Evolutionary conservation across 2,329 filamentous ascomycete species (phyloP).

Genomic region (Apiospora sp.): DNA sequence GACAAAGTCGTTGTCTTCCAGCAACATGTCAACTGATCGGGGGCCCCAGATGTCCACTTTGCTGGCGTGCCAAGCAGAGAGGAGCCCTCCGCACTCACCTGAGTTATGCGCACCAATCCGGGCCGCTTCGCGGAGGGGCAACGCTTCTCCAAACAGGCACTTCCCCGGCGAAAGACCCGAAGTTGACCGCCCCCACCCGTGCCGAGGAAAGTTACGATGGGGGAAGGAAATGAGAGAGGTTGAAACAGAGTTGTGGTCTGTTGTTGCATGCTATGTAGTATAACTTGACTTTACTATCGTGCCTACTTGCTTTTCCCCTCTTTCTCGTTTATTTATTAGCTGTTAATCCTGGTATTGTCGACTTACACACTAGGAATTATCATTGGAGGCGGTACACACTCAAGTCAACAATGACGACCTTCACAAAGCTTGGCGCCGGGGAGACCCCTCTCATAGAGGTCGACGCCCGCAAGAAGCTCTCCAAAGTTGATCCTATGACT

Average conservation of each 20-base stretch:
- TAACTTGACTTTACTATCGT: not conserved
- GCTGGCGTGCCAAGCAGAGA: conserved; percentile 4
- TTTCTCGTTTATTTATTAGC: not conserved
- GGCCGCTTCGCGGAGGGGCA: conserved; percentile 15
- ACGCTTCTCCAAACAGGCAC: conserved; percentile 19
- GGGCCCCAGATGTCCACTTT: conserved; percentile 5
- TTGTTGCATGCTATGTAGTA: not conserved
- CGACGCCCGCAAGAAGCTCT: conserved; percentile 69
- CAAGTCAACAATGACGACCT: conserved; percentile 68
- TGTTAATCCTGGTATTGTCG: not conserved
- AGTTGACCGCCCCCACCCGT: conserved; percentile 16
- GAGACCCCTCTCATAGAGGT: conserved; percentile 71
- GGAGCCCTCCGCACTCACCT: not conserved
- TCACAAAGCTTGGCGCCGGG: conserved; percentile 70
- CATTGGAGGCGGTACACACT: not conserved
- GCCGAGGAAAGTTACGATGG: conserved; percentile 9
- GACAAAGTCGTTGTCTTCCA: not conserved
- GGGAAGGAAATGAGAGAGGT: not conserved
- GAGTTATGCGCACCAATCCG: conserved; percentile 22
- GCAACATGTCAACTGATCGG: not conserved
- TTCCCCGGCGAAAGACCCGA: conserved; percentile 17
- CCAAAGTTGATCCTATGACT: conserved; percentile 80
- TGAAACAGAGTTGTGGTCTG: not conserved
- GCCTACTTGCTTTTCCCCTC: not conserved
- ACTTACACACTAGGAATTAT: not conserved